A percentile compares a stretch with the other conserved stretches of the same genome.
These are phyloP conservation scores for Aquilaria malaccensis DNA, from an alignment of 345 rosid species.

Conservation along the genomic window DNA sequence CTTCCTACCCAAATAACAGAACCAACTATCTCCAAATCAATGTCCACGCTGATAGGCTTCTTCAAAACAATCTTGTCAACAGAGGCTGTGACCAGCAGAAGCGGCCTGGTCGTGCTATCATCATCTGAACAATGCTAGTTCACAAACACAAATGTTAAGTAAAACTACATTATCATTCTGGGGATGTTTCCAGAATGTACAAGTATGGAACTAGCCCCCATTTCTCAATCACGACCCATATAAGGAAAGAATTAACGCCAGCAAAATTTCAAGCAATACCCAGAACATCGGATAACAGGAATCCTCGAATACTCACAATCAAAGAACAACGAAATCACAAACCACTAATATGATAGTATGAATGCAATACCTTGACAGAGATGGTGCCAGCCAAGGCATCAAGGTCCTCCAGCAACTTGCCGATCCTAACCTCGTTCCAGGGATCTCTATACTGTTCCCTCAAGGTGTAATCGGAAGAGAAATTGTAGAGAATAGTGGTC, in stretches of 20 bases:
- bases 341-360: background rate
- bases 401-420: constrained; percentile 84
- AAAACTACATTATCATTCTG: background rate
- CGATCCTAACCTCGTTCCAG: constrained; percentile 87
- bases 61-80: constrained; percentile 74
- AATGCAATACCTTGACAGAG: constrained; percentile 59
- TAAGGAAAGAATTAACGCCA: too few relatives aligned
- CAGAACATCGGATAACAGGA: background rate
- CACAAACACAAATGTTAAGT: constrained; percentile 8
- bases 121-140: constrained; percentile 72
- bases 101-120: constrained; percentile 74
- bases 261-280: constrained; percentile 4
- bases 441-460: constrained; percentile 88
- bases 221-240: too few relatives aligned
- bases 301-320: too few relatives aligned
- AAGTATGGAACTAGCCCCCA: too few relatives aligned
- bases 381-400: constrained; percentile 92
- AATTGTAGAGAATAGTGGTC: constrained; percentile 53
- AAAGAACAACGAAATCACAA: background rate
- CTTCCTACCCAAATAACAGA: constrained; percentile 83
- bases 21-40: constrained; percentile 64
- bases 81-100: constrained; percentile 79
- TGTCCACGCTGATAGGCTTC: constrained; percentile 65
- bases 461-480: constrained; percentile 58
- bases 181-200: background rate